Conservation (phyloP, 495 filamentous ascomycete species). For the Paragyromitra xinjiangensis region DNA sequence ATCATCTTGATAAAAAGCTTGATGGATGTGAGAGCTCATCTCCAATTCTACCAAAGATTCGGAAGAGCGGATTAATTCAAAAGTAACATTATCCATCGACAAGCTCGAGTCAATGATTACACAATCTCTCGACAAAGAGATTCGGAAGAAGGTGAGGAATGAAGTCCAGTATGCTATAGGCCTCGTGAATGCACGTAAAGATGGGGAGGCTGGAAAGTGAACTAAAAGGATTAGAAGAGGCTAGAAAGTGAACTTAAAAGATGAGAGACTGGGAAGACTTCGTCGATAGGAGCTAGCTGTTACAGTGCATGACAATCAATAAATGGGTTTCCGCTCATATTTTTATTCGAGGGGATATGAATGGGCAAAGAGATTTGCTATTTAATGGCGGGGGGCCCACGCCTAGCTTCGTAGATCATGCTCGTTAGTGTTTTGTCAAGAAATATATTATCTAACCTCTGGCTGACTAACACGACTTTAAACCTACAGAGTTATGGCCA, state of each 20-base stretch:
- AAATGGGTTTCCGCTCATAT: background rate
- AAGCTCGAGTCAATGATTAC: background rate
- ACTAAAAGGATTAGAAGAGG: no score
- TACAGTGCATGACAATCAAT: slow-evolving; percentile 3
- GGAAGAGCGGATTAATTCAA: background rate
- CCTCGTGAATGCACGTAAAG: background rate
- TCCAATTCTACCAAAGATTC: background rate
- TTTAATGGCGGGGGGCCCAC: slow-evolving; percentile 1
- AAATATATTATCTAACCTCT: slow-evolving; percentile 1
- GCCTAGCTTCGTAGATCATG: slow-evolving; percentile 2
- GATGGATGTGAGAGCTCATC: background rate
- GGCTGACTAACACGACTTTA: background rate
- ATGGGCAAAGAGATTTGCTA: background rate
- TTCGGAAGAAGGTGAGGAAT: background rate
- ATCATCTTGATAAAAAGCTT: background rate
- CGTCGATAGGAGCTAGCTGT: background rate
- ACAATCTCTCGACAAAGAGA: background rate
- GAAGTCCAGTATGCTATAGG: background rate
- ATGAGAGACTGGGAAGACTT: background rate
- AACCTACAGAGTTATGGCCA: background rate
- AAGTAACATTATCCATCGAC: background rate
- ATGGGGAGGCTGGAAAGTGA: background rate
- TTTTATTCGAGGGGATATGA: slow-evolving; percentile 3
- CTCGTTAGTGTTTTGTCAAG: slow-evolving; percentile 2
- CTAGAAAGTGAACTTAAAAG: no score